These are phyloP conservation scores for Euphorbia pulcherrima DNA, from an alignment of 345 rosid species.

Conservation along the genomic window DNA sequence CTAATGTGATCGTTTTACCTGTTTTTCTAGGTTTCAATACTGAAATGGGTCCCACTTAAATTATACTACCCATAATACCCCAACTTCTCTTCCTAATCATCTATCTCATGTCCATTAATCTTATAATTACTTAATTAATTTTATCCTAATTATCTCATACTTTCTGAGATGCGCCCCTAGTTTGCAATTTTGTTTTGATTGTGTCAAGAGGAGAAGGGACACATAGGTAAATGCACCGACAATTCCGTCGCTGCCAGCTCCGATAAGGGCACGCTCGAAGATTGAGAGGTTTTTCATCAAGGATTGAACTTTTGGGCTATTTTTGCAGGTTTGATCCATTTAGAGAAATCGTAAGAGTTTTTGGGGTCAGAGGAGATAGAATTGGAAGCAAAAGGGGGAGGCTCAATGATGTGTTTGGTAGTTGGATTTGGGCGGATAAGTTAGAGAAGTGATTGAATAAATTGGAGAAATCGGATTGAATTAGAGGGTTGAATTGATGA, in stretches of 20 bases:
- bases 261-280: constrained; percentile 73
- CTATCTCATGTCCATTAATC: too few species aligned
- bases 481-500: constrained; percentile 1
- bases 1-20: too few species aligned
- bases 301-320: constrained; percentile 42
- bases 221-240: constrained; percentile 93
- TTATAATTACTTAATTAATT: too few species aligned
- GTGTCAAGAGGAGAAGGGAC: constrained; percentile 75
- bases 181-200: constrained; percentile 84
- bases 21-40: too few species aligned
- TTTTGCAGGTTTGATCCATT: constrained; percentile 50
- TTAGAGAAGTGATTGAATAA: constrained; percentile 19
- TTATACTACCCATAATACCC: too few species aligned
- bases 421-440: background rate
- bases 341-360: constrained; percentile 22
- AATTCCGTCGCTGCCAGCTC: constrained; percentile 80
- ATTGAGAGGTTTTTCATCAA: constrained; percentile 66
- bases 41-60: too few species aligned
- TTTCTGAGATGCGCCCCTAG: constrained; percentile 76
- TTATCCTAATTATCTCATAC: too few species aligned
- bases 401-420: constrained; percentile 7
- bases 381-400: constrained; percentile 42
- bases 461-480: constrained; percentile 17
- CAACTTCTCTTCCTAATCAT: too few species aligned
- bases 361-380: constrained; percentile 34